phyloP scores from a whole-genome alignment of 768 basidiomycete species.

The Pisolithus orientalis region DNA sequence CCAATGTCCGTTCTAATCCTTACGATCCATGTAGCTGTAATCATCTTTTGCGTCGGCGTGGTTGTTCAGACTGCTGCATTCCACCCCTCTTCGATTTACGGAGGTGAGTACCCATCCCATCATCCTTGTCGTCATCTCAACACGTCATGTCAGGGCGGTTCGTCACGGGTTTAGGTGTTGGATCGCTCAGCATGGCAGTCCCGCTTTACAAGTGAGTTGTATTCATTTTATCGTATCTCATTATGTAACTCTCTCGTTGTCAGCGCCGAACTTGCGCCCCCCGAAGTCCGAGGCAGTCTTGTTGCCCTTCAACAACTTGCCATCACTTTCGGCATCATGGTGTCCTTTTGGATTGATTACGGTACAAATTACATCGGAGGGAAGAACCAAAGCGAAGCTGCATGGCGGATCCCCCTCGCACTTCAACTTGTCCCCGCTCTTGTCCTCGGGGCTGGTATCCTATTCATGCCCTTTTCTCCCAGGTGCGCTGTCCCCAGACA shows the following conservation, averaged over 20 bases:
- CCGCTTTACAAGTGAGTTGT: conserved; percentile 58
- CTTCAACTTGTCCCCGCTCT: conserved; percentile 72
- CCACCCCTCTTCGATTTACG: conserved; percentile 57
- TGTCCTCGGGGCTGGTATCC: conserved; percentile 60
- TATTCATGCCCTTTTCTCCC: conserved; percentile 79
- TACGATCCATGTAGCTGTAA: conserved; percentile 37
- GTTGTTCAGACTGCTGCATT: conserved; percentile 63
- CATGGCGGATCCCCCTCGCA: conserved; percentile 71
- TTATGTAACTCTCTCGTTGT: not conserved
- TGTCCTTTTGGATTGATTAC: conserved; percentile 45
- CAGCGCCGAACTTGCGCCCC: conserved; percentile 57
- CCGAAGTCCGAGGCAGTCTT: conserved; percentile 75
- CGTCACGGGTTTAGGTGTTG: conserved; percentile 75
- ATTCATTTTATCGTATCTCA: not conserved
- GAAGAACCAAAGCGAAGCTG: conserved; percentile 58
- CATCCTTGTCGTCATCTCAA: not conserved
- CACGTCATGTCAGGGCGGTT: conserved; percentile 45
- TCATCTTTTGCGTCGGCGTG: conserved; percentile 65
- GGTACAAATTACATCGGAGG: conserved; percentile 70
- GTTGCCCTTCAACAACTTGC: conserved; percentile 80
- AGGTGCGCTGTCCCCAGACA: conserved; percentile 32
- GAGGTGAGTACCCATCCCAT: conserved; percentile 30
- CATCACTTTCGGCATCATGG: conserved; percentile 76
- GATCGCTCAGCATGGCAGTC: conserved; percentile 77
- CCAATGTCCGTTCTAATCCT: not conserved